phyloP scores from a whole-genome alignment of 2,329 filamentous ascomycete species.

The Endoconidiophora polonica region DNA sequence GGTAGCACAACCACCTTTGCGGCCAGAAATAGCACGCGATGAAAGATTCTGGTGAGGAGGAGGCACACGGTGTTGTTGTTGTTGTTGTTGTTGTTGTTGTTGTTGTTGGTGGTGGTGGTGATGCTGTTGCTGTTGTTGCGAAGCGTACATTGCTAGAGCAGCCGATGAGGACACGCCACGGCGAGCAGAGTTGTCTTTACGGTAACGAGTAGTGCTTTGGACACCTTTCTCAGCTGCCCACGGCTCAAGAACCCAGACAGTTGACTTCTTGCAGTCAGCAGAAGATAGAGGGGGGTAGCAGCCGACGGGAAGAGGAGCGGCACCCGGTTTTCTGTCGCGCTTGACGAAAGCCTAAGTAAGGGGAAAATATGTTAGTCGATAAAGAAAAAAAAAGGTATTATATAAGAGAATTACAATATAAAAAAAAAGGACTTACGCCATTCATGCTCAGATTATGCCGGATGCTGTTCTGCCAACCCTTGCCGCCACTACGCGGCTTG shows the following conservation, averaged over 20 bases:
- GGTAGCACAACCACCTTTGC: slow-evolving; percentile 21
- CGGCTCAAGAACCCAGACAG: slow-evolving; percentile 60
- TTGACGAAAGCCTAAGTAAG: slow-evolving; percentile 27
- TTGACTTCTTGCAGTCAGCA: slow-evolving; percentile 33
- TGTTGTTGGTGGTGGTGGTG: too few species aligned
- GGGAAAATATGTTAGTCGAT: background rate
- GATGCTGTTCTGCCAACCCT: slow-evolving; percentile 92
- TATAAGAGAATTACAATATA: slow-evolving; percentile 8
- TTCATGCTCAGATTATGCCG: slow-evolving; percentile 96
- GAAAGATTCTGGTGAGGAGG: slow-evolving; percentile 12
- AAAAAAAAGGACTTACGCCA: slow-evolving; percentile 36
- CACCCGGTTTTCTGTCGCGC: slow-evolving; percentile 18
- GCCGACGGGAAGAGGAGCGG: slow-evolving; percentile 12
- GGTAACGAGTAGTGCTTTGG: slow-evolving; percentile 70
- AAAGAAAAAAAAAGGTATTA: slow-evolving; percentile 7
- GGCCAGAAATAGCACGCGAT: slow-evolving; percentile 19
- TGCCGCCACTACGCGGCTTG: slow-evolving; percentile 54
- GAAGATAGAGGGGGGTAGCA: slow-evolving; percentile 23
- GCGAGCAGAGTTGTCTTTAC: slow-evolving; percentile 30
- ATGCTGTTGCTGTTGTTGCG: background rate
- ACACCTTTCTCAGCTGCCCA: slow-evolving; percentile 56
- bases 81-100: too few species aligned
- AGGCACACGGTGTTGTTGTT: background rate
- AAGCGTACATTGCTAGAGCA: background rate
- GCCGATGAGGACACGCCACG: slow-evolving; percentile 6